Percentiles rank a stretch among this genome's conserved stretches.
phyloP scores from a whole-genome alignment of 768 basidiomycete species.

The Baorangia bicolor region DNA sequence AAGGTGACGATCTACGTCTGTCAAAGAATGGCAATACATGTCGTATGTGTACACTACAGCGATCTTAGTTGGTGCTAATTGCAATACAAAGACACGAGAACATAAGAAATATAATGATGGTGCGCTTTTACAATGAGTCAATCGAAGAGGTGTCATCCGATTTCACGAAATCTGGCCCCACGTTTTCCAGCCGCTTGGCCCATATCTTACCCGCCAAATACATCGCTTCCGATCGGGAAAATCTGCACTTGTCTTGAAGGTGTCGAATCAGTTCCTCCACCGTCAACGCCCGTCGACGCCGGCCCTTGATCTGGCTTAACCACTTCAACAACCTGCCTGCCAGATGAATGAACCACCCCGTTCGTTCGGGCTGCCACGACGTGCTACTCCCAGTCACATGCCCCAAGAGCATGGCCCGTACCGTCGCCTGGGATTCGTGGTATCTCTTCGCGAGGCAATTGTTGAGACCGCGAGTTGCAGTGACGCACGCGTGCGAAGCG shows the following conservation, averaged over 20 bases:
- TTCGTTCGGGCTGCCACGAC: constrained; percentile 25
- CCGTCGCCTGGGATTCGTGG: constrained; percentile 29
- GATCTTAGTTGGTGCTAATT: neutral
- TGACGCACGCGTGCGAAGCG: constrained; percentile 39
- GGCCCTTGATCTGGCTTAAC: constrained; percentile 15
- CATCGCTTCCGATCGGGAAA: constrained; percentile 20
- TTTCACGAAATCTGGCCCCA: constrained; percentile 26
- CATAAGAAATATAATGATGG: neutral
- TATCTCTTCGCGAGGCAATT: constrained; percentile 30
- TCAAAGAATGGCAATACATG: constrained; percentile 1
- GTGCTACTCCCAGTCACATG: constrained; percentile 12
- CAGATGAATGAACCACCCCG: constrained; percentile 25
- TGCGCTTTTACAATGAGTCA: constrained; percentile 1
- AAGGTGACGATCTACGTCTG: neutral
- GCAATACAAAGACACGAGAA: constrained; percentile 9
- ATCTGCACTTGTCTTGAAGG: constrained; percentile 25
- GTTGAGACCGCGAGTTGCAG: constrained; percentile 31
- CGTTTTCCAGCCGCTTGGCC: constrained; percentile 19
- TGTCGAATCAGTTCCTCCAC: constrained; percentile 18
- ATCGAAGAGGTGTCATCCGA: constrained; percentile 15
- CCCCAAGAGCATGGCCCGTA: constrained; percentile 23
- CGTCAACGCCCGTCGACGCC: constrained; percentile 17
- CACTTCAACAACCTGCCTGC: constrained; percentile 21
- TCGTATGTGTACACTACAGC: neutral
- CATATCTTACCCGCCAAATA: constrained; percentile 26